Evolutionary conservation across 2,329 filamentous ascomycete species (phyloP).

Genomic region (Corynespora cassiicola): DNA sequence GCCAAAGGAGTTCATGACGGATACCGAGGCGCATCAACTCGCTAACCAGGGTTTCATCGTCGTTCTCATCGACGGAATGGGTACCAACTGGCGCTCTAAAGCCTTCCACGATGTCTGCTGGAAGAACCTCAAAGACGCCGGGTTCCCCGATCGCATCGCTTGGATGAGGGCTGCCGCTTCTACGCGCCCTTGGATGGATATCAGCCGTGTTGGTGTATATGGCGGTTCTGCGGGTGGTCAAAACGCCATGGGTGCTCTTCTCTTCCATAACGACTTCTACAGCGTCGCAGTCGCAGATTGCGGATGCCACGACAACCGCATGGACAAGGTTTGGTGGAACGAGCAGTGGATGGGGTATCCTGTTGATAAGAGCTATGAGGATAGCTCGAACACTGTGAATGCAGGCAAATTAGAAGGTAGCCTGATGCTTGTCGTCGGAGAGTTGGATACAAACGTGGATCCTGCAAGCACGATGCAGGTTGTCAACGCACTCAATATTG

Average conservation of each 20-base stretch:
- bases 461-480: conserved; percentile 35
- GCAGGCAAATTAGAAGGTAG: conserved; percentile 23
- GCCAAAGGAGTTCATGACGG: conserved; percentile 23
- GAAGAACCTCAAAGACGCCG: conserved; percentile 37
- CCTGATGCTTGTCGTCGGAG: conserved; percentile 34
- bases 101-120: conserved; percentile 33
- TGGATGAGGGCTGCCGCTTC: conserved; percentile 33
- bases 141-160: conserved; percentile 33
- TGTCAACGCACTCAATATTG: conserved; percentile 25
- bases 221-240: conserved; percentile 33
- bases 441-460: conserved; percentile 41
- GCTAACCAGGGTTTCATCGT: conserved; percentile 33
- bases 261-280: conserved; percentile 37
- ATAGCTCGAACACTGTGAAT: conserved; percentile 31
- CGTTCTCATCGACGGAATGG: conserved; percentile 37
- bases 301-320: conserved; percentile 37
- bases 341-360: conserved; percentile 37
- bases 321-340: conserved; percentile 39
- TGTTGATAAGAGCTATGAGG: conserved; percentile 29
- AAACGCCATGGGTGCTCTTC: conserved; percentile 31
- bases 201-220: conserved; percentile 24
- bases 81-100: conserved; percentile 36
- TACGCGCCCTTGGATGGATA: conserved; percentile 32
- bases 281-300: conserved; percentile 30
- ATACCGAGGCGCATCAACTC: conserved; percentile 17